Base-by-base conservation (phyloP, 345 rosid species). In the Noccaea caerulescens region DNA sequence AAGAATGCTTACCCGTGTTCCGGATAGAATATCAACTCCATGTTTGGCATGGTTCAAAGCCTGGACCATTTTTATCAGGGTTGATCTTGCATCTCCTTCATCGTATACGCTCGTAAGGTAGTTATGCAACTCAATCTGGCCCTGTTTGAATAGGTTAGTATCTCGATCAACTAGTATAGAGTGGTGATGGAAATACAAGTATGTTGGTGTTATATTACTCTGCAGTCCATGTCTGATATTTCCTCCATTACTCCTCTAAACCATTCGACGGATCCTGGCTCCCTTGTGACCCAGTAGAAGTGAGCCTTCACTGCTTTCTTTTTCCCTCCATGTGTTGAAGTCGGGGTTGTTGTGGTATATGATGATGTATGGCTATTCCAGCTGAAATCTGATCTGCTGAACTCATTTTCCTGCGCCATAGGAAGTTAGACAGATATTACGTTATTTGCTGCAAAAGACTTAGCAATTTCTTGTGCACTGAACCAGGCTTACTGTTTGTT, bases 271-370 rank as follows among this genome's bases (percentile, higher is more conserved):
- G 97, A 94, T 14, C 91, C 96, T 0, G 93, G 85, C 63, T 94
- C 99, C 71, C 99, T 88, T 9, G 99, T 94, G 33, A 94, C 99
- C 96, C 99, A 94, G 67, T 88, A 91, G 84, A 94, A 94, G 66
- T 94, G 83, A 69, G 99, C 96, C 79, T 80, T 85, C 64, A 71
- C 84, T 37, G 85, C 57, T 66, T 79, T 88, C 80, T 83, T 91
- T 82, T 74, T 89, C 62, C 82, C 77, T 25, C 83, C 80, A 1
- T 79, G 53, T 12, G 82, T 63, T 58, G 87, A 73, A 52, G 56
- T 71, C 10, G 81, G 65, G 16, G 88, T 77, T 51, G 52, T 41
- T 9, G 76, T 88, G 36, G 71, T 66, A 23, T 65, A 43, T 16
- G 91, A 85, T 65, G 97, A 91, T 68, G 90, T 41, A 69, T 45